Percentiles rank a stretch among this genome's conserved stretches.
phyloP scores from a whole-genome alignment of 768 basidiomycete species.

The Ramaria rubella region DNA sequence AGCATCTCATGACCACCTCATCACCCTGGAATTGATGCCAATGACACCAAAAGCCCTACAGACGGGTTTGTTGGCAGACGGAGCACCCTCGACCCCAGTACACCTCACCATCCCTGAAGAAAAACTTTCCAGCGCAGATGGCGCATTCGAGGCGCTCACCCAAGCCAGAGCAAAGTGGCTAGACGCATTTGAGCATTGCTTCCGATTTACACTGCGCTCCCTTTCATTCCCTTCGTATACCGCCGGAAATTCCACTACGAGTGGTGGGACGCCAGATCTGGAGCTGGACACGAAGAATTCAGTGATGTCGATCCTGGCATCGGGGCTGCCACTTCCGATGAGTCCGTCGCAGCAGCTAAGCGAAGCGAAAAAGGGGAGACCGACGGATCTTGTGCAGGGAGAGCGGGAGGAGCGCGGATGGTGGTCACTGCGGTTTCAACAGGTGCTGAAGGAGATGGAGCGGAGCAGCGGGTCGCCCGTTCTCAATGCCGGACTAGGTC shows the following conservation, averaged over 20 bases:
- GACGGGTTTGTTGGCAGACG: conserved; percentile 29
- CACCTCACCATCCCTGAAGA: conserved; percentile 28
- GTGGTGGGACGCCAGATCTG: conserved; percentile 20
- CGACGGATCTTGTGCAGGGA: conserved; percentile 26
- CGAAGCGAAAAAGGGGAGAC: conserved; percentile 25
- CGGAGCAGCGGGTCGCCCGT: conserved; percentile 7
- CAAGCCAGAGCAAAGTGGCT: conserved; percentile 38
- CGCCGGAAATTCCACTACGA: conserved; percentile 23
- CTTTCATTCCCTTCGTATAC: conserved; percentile 35
- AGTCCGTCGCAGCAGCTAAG: conserved; percentile 61
- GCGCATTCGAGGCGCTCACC: conserved; percentile 15
- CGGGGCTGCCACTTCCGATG: conserved; percentile 57
- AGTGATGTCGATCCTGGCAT: conserved; percentile 33
- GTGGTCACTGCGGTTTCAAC: conserved; percentile 65
- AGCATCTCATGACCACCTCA: conserved; percentile 27
- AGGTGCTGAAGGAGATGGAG: conserved; percentile 52
- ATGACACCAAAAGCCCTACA: conserved; percentile 28
- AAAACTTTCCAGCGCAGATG: conserved; percentile 25
- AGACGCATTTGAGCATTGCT: conserved; percentile 46
- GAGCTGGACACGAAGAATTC: conserved; percentile 29
- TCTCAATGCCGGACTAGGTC: background rate
- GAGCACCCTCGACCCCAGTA: conserved; percentile 28
- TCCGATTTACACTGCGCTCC: conserved; percentile 39
- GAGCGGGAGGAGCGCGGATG: conserved; percentile 68
- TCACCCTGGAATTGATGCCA: conserved; percentile 41